A percentile compares a stretch with the other conserved stretches of the same genome.
Conservation (phyloP, 2,329 filamentous ascomycete genomes). For the Botrytis byssoidea region DNA sequence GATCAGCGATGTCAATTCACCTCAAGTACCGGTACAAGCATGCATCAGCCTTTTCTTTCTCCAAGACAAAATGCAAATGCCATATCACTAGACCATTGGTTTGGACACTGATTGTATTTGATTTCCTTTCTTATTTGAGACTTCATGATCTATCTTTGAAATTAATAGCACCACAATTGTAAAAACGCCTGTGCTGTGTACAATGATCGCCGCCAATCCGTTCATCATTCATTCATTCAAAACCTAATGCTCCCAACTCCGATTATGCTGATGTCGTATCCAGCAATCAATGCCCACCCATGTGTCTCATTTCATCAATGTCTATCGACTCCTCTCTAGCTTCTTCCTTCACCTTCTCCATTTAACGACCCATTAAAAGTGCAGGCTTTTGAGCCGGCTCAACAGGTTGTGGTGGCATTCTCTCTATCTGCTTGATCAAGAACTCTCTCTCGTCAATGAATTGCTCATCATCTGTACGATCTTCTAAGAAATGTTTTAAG, state of each 20-base stretch:
- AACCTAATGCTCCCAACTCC: conserved; percentile 23
- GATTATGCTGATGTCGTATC: conserved; percentile 20
- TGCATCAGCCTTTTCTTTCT: not conserved
- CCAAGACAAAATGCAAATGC: not conserved
- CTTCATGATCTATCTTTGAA: conserved; percentile 2
- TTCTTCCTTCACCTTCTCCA: not conserved
- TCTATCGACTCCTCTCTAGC: conserved; percentile 23
- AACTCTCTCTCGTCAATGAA: conserved; percentile 98
- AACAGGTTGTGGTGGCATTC: conserved; percentile 60
- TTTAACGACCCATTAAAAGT: conserved; percentile 35
- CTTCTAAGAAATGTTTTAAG: conserved; percentile 86
- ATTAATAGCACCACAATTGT: conserved; percentile 2
- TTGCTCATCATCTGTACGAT: conserved; percentile 94
- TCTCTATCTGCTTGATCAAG: conserved; percentile 87
- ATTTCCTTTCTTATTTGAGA: not conserved
- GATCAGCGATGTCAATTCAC: not conserved
- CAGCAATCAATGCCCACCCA: conserved; percentile 18
- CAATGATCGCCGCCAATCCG: conserved; percentile 12
- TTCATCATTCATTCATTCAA: conserved; percentile 14
- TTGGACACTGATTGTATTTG: not conserved
- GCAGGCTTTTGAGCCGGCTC: conserved; percentile 41
- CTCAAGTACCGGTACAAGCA: not conserved
- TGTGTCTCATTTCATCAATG: conserved; percentile 14
- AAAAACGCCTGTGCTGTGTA: conserved; percentile 18
- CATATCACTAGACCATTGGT: not conserved